These are phyloP conservation scores for Aspergillus hortae DNA, from an alignment of 2,329 filamentous ascomycete genomes.

Conservation along the genomic window DNA sequence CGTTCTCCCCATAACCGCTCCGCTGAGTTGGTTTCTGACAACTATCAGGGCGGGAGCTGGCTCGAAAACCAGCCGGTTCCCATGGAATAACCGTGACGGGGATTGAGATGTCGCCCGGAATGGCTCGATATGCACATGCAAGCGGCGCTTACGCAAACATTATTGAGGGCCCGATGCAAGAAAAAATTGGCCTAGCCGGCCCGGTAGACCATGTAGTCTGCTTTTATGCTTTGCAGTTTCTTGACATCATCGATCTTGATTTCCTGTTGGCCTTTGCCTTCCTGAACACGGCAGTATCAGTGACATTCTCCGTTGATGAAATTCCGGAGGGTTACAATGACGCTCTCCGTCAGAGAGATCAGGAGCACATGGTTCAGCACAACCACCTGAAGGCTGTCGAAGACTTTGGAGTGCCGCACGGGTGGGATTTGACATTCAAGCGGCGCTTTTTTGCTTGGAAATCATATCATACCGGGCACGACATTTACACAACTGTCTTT, in stretches of 20 bases:
- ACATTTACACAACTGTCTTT: neutral
- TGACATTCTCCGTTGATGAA: slow-evolving; percentile 15
- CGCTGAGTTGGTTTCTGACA: neutral
- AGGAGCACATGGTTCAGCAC: neutral
- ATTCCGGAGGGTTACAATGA: slow-evolving; percentile 12
- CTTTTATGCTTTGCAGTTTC: slow-evolving; percentile 14
- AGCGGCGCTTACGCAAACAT: neutral
- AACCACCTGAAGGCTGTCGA: neutral
- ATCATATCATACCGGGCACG: neutral
- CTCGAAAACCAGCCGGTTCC: slow-evolving; percentile 5
- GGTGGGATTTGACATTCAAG: neutral
- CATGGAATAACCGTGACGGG: slow-evolving; percentile 1
- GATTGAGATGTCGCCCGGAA: slow-evolving; percentile 8
- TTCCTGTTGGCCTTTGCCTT: slow-evolving; percentile 19
- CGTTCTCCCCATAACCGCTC: neutral
- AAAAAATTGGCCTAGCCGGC: neutral
- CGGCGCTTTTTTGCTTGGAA: neutral
- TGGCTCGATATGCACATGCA: neutral
- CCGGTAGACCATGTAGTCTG: slow-evolving; percentile 18
- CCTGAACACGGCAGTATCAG: slow-evolving; percentile 14
- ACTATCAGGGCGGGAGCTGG: neutral
- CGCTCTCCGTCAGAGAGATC: neutral
- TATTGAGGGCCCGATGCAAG: neutral
- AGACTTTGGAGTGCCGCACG: neutral
- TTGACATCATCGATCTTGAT: slow-evolving; percentile 15